Percentiles rank a stretch among this genome's conserved stretches.
phyloP scores from a whole-genome alignment of 306 rosid species.

The Vigna trinervia region DNA sequence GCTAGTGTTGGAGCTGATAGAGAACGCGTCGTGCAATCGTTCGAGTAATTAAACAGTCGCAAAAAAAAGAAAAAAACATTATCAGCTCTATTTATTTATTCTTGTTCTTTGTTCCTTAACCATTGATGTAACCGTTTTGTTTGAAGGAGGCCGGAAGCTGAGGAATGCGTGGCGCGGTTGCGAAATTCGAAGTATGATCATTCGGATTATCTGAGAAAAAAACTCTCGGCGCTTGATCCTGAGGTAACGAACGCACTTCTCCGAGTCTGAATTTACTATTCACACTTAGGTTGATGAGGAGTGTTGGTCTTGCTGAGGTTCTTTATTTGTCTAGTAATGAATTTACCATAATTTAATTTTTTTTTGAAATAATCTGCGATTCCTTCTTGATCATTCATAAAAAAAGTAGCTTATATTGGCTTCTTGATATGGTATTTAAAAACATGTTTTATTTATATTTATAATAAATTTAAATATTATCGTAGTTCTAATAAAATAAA shows the following conservation, averaged over 20 bases:
- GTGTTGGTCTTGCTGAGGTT: background rate
- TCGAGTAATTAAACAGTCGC: conserved; percentile 49
- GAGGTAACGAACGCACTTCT: conserved; percentile 61
- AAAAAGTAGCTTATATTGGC: too few relatives aligned
- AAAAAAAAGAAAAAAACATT: background rate
- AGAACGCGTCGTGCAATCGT: conserved; percentile 46
- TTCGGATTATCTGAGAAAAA: conserved; percentile 58
- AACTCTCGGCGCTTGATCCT: conserved; percentile 77
- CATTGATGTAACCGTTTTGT: conserved; percentile 18
- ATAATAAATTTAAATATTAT: too few relatives aligned
- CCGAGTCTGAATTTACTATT: conserved; percentile 4
- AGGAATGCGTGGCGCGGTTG: conserved; percentile 39
- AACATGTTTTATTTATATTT: too few relatives aligned
- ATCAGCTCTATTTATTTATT: background rate
- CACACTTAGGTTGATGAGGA: background rate
- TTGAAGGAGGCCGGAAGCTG: conserved; percentile 61
- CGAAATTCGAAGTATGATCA: conserved; percentile 45
- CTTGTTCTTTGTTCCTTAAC: conserved; percentile 5
- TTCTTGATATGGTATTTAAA: too few relatives aligned
- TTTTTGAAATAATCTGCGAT: too few relatives aligned
- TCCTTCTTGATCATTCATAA: too few relatives aligned
- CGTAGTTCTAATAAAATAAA: too few relatives aligned
- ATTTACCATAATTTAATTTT: background rate
- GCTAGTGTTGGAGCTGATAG: too few relatives aligned
- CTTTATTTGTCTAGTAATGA: background rate